Base-by-base conservation (phyloP, 331 rosid genomes). In the Cydonia oblonga region DNA sequence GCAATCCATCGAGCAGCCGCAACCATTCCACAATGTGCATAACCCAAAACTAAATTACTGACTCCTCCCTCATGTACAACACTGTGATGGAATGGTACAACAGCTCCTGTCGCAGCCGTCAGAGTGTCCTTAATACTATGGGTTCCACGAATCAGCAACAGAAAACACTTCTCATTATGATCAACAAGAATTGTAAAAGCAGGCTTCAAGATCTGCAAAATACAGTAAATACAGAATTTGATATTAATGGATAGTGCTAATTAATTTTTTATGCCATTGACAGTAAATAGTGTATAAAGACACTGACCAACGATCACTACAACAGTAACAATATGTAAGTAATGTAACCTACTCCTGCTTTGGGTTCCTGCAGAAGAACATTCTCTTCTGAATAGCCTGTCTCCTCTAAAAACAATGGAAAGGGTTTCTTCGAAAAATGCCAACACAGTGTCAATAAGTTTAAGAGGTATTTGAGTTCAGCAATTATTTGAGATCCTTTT, bases 1-100 rank as follows among this genome's bases (percentile, higher is more conserved):
- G 96, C 96, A 70, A 93, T 93, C 97, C 98, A 93, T 66, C 97
- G 88, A 74, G 98, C 97, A 51, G 98, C 98, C 32, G 98, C 98
- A 74, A 85, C 92, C 97, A 93, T 93, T 78, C 97, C 98, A 84
- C 96, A 88, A 80, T 91, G 98, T 0, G 98, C 98, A 84, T 93
- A 91, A 28, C 96, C 98, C 80, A 93, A 83, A 78, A 93, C 96
- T 86, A 93, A 79, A 77, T 93, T 75, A 58, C 88, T 85, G 65
- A 93, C 92, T 46, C 98, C 98, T 56, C 96, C 96, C 79, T 86
- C 88, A 49, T 83, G 81, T 72, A 91, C 92, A 67, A 93, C 89
- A 73, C 88, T 84, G 70, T 89, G 98, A 87, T 91, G 96, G 84
- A 91, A 93, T 29, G 98, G 98, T 69, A 88, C 96, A 30, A 91